Evolutionary conservation across 2,329 filamentous ascomycete genomes (phyloP), one percentile per base, ranked within the genome.

Genomic region (Aspergillus ruber): DNA sequence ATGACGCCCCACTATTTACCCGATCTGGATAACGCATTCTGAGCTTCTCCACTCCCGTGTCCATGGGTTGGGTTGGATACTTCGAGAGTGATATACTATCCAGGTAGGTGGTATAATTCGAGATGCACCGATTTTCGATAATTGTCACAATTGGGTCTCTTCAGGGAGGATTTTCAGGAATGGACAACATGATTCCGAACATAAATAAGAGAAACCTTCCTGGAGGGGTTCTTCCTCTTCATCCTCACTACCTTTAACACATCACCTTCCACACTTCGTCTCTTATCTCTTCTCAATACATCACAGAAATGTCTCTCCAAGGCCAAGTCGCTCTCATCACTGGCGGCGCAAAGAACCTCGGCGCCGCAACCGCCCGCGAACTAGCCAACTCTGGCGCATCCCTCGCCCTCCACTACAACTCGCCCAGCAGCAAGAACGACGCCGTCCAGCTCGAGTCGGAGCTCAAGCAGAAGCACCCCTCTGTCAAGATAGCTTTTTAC

Each of bases 351-450:
- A 71, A 71, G 57, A 73, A 72, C 51, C 63, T 73, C 45, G 71
- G 71, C 5, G 68, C 68, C 7, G 58, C 65, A 17, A 67, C 65
- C 27, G 71, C 71, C 18, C 56, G 56, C 23, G 60, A 69, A 38
- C 57, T 74, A 18, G 68, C 65, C 1, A 46, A 51, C 15, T 56
- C 62, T 10, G 70, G 70, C 2, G 65, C 67, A 23, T 59, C 57
- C 47, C 63, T 72, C 6, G 64, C 68, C 17, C 58, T 72, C n/a
- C 63, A 74, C 52, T 74, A 71, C 59, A 68, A 70, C 56, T 73
- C 72, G 8, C 44, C 64, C 40, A 59, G 57, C 48, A 67, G 67
- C 55, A 69, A 73, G 56, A 53, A 59, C 9, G 61, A 67, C 10
- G 65, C 70, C 13, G 55, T 54, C 9, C 54, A 62, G 42, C 59